Evolutionary conservation across 441 rosid genomes (phyloP).

Genomic region (Populus hybrid): DNA sequence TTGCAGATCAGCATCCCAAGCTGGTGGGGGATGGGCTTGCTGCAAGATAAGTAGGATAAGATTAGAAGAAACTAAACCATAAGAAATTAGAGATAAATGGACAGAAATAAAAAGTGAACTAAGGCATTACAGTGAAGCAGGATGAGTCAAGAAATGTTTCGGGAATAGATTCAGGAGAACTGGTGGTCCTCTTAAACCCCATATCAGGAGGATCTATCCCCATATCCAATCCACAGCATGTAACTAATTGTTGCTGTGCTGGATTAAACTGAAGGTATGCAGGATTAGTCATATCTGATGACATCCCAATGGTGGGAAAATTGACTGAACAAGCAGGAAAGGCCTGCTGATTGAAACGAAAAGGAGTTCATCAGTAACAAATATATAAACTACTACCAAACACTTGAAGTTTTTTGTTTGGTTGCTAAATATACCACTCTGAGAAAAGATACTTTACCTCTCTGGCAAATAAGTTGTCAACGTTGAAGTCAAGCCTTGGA

Average conservation of each 20-base stretch:
- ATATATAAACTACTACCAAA: not conserved
- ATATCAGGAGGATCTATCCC: conserved; percentile 41
- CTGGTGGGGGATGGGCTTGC: conserved; percentile 48
- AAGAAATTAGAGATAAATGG: not conserved
- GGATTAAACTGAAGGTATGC: conserved; percentile 52
- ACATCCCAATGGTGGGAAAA: conserved; percentile 48
- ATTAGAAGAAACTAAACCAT: not conserved
- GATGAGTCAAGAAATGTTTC: conserved; percentile 44
- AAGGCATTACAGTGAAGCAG: conserved; percentile 46
- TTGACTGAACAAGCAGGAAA: conserved; percentile 39
- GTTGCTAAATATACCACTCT: not conserved
- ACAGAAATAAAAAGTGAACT: not conserved
- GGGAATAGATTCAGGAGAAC: conserved; percentile 46
- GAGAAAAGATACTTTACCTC: conserved; percentile 39
- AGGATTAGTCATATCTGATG: conserved; percentile 51
- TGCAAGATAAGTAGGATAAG: conserved; percentile 21
- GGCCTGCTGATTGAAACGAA: conserved; percentile 32
- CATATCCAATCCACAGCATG: conserved; percentile 44
- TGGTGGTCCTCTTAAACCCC: conserved; percentile 41
- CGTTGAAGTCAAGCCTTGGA: conserved; percentile 55
- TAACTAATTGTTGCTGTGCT: conserved; percentile 40
- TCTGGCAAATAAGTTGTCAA: conserved; percentile 42
- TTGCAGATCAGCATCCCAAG: conserved; percentile 71
- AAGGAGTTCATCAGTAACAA: conserved; percentile 10
- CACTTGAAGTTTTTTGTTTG: not conserved